Conservation (phyloP, 306 rosid genomes). For the Dalbergia oliveri region DNA sequence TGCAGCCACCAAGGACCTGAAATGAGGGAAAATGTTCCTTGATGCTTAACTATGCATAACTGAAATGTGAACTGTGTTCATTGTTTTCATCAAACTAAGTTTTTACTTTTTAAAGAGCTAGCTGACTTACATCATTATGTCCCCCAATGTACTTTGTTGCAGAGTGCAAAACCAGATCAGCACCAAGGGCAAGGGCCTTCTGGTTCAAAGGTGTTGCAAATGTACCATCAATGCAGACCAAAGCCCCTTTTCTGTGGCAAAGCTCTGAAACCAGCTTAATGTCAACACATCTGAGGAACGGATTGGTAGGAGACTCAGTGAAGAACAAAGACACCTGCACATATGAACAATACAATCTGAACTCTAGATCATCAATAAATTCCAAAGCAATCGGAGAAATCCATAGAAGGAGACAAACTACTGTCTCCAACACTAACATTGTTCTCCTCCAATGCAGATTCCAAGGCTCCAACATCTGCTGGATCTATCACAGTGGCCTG, state of each 20-base stretch:
- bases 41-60: slow-evolving; percentile 12
- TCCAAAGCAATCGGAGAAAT: slow-evolving; percentile 5
- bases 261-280: slow-evolving; percentile 90
- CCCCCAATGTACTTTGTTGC: slow-evolving; percentile 91
- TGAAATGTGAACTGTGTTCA: neutral
- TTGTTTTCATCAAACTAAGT: slow-evolving; percentile 5
- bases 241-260: slow-evolving; percentile 81
- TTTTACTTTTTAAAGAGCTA: neutral
- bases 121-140: slow-evolving; percentile 85
- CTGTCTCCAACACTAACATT: slow-evolving; percentile 63
- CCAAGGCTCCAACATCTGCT: slow-evolving; percentile 77
- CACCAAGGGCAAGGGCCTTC: slow-evolving; percentile 91
- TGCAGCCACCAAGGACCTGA: slow-evolving; percentile 90
- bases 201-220: slow-evolving; percentile 97
- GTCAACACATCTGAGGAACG: slow-evolving; percentile 94
- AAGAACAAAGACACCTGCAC: slow-evolving; percentile 92
- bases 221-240: slow-evolving; percentile 95
- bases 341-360: slow-evolving; percentile 27
- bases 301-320: slow-evolving; percentile 98
- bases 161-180: slow-evolving; percentile 90
- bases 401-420: slow-evolving; percentile 6
- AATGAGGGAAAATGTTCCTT: slow-evolving; percentile 25
- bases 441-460: slow-evolving; percentile 76
- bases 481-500: slow-evolving; percentile 92
- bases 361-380: slow-evolving; percentile 18